These are phyloP conservation scores for Leishmania amazonensis DNA, from an alignment of 208 protist species.

Conservation along the genomic window DNA sequence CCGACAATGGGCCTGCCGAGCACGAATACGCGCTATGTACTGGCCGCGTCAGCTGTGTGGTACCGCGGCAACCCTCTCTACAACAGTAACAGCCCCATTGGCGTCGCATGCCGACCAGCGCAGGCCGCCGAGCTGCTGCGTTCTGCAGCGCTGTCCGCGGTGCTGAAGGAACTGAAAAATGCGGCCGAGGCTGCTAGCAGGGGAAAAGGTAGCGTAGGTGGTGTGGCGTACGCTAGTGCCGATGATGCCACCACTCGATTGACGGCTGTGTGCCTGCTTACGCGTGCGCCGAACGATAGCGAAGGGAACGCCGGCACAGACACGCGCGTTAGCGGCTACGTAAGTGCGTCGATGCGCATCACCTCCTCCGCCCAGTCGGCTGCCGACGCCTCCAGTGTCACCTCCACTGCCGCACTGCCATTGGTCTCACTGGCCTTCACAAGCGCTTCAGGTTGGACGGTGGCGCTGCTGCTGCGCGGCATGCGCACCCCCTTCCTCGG, in stretches of 20 bases:
- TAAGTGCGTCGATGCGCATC: not conserved
- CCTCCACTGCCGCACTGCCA: not conserved
- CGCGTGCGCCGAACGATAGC: not conserved
- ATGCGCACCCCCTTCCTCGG: constrained; percentile 53
- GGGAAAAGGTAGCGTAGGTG: not conserved
- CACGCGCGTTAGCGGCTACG: constrained; percentile 16
- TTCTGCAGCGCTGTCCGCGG: constrained; percentile 44
- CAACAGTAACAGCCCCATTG: constrained; percentile 15
- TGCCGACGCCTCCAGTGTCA: not conserved
- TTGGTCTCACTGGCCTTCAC: constrained; percentile 41
- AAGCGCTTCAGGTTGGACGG: constrained; percentile 50
- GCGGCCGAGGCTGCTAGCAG: not conserved
- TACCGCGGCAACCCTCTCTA: constrained; percentile 34
- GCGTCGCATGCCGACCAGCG: not conserved
- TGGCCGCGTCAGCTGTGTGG: constrained; percentile 32
- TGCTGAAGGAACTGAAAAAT: constrained; percentile 28
- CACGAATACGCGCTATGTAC: constrained; percentile 13
- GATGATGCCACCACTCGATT: constrained; percentile 11
- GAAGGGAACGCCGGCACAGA: not conserved
- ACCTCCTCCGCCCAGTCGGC: not conserved
- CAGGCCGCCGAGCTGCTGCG: constrained; percentile 38
- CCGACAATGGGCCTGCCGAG: constrained; percentile 29
- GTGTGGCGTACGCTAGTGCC: not conserved
- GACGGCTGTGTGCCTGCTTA: constrained; percentile 18
- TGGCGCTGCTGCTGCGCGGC: constrained; percentile 46